phyloP scores from a whole-genome alignment of 495 filamentous ascomycete genomes.

The Xylaria scruposa region DNA sequence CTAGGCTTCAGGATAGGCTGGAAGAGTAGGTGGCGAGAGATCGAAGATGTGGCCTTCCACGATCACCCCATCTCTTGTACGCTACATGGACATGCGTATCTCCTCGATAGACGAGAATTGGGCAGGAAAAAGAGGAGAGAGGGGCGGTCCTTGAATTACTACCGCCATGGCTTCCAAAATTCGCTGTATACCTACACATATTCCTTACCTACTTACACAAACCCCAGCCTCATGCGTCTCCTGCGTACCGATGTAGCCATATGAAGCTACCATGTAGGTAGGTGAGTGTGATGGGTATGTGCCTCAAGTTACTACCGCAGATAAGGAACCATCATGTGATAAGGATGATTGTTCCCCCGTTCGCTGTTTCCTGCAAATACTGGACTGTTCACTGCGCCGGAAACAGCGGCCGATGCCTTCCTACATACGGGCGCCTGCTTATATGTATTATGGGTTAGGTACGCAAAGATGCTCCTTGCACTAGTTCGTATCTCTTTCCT shows the following conservation, averaged over 20 bases:
- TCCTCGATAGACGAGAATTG: background rate
- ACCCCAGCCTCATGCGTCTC: background rate
- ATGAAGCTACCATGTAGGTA: background rate
- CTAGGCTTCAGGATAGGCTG: background rate
- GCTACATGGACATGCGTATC: background rate
- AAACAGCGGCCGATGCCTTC: background rate
- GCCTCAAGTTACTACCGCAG: too few relatives aligned
- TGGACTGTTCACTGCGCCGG: background rate
- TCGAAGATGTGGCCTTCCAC: background rate
- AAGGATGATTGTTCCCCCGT: background rate
- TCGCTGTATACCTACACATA: background rate
- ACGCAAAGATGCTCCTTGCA: background rate
- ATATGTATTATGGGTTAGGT: background rate
- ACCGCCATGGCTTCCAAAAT: background rate
- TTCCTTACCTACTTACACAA: background rate
- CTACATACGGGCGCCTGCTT: background rate
- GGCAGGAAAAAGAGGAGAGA: background rate
- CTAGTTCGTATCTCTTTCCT: constrained; percentile 7
- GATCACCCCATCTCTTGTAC: constrained; percentile 12
- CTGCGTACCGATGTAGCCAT: background rate
- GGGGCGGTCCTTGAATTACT: background rate
- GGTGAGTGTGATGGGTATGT: background rate
- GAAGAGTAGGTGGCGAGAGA: background rate
- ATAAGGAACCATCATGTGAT: background rate
- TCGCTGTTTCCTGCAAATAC: constrained; percentile 8